These are phyloP conservation scores for Simplicillium aogashimaense DNA, from an alignment of 2,329 filamentous ascomycete genomes.

Conservation along the genomic window DNA sequence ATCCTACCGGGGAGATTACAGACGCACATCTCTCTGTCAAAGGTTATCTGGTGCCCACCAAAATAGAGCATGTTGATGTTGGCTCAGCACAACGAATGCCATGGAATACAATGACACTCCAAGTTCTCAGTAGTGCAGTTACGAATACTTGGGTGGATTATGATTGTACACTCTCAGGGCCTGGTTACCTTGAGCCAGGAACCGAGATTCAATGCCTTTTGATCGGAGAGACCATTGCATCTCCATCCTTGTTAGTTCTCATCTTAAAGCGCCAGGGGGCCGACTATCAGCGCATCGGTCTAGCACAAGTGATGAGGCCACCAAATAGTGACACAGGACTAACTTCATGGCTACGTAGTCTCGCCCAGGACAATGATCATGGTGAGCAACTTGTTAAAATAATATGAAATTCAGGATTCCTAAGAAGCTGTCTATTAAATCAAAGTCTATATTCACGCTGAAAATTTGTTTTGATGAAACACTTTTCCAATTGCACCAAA, in stretches of 20 bases:
- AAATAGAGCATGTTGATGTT: background rate
- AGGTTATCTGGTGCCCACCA: constrained; percentile 1
- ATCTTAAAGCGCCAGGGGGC: background rate
- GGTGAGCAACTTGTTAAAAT: too few relatives aligned
- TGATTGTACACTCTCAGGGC: constrained; percentile 2
- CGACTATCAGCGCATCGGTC: background rate
- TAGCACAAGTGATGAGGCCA: too few relatives aligned
- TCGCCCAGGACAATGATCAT: too few relatives aligned
- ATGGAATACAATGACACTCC: constrained; percentile 3
- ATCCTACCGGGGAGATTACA: constrained; percentile 5
- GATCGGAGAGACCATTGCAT: constrained; percentile 2
- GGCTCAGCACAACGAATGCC: background rate
- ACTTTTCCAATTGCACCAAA: background rate
- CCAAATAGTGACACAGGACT: too few relatives aligned
- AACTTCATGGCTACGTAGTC: too few relatives aligned
- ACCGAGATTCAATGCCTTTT: constrained; percentile 3
- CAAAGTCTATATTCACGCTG: background rate
- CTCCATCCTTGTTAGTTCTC: background rate
- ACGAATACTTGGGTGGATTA: constrained; percentile 7
- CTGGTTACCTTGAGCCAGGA: background rate
- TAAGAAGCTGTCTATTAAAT: too few relatives aligned
- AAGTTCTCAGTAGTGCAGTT: constrained; percentile 2
- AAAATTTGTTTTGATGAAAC: background rate
- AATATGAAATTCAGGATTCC: too few relatives aligned
- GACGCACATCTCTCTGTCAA: constrained; percentile 1